phyloP scores from a whole-genome alignment of 257 asterid genomes.

The Anisodus acutangulus region DNA sequence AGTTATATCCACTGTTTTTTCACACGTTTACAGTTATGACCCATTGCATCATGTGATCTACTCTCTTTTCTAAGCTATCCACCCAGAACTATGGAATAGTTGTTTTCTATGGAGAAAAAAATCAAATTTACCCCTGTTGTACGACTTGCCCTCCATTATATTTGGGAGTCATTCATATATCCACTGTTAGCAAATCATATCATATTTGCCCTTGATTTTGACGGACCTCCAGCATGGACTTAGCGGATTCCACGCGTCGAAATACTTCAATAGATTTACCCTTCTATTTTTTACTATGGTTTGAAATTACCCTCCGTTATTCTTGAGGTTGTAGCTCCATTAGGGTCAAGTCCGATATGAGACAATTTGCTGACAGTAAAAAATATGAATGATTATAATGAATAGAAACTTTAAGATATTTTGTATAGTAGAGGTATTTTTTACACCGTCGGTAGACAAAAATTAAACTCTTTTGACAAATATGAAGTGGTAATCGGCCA shows the following conservation, averaged over 20 bases:
- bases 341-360: not conserved
- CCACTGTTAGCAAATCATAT: not conserved
- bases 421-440: not conserved
- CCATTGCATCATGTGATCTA: not conserved
- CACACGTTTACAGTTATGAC: not conserved
- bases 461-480: not conserved
- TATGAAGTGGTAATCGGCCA: not conserved
- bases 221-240: not conserved
- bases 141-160: not conserved
- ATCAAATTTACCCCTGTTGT: not conserved
- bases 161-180: not conserved
- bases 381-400: not conserved
- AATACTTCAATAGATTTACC: not conserved
- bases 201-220: not conserved
- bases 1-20: not conserved
- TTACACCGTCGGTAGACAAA: not conserved
- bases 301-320: not conserved
- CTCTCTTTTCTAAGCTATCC: constrained; percentile 5
- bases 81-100: not conserved
- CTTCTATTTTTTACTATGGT: not conserved
- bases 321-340: not conserved
- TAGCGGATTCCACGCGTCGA: not conserved
- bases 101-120: not conserved
- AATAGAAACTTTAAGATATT: not conserved
- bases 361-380: not conserved